phyloP scores from a whole-genome alignment of 768 basidiomycete species.

The Trametes cingulata region DNA sequence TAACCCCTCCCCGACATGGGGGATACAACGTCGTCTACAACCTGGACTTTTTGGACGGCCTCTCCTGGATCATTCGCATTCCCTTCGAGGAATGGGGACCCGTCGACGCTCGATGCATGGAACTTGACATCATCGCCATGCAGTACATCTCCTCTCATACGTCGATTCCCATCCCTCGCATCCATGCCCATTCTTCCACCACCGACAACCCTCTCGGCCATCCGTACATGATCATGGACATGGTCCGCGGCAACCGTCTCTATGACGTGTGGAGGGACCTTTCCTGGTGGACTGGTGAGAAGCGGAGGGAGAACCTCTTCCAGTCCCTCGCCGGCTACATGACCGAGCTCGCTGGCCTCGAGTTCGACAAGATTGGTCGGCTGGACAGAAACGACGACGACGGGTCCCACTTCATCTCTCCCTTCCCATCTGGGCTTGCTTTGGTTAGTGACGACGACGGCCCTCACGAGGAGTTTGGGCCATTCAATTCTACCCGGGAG shows the following conservation, averaged over 20 bases:
- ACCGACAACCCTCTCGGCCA: background rate
- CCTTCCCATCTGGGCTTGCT: background rate
- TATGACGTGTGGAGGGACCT: constrained; percentile 11
- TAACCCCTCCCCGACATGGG: background rate
- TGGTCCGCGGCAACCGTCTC: background rate
- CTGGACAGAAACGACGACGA: background rate
- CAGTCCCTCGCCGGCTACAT: background rate
- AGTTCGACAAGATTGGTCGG: constrained; percentile 9
- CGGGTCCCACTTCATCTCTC: background rate
- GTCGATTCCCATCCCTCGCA: constrained; percentile 19
- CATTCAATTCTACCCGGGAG: background rate
- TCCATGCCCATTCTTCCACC: constrained; percentile 20
- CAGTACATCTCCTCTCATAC: constrained; percentile 2
- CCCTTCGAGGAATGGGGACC: background rate
- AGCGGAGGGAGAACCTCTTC: background rate
- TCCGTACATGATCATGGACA: constrained; percentile 11
- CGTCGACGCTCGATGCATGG: background rate
- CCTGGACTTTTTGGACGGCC: background rate
- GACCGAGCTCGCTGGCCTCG: constrained; percentile 4
- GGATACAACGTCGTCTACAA: constrained; percentile 3
- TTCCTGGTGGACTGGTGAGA: constrained; percentile 6
- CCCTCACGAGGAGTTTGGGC: background rate
- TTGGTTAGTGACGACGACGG: background rate
- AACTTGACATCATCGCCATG: background rate
- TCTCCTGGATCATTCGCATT: constrained; percentile 6